Evolutionary conservation across 352 stramenopile species (phyloP).

Genomic region (Globisporangium yorkense): DNA sequence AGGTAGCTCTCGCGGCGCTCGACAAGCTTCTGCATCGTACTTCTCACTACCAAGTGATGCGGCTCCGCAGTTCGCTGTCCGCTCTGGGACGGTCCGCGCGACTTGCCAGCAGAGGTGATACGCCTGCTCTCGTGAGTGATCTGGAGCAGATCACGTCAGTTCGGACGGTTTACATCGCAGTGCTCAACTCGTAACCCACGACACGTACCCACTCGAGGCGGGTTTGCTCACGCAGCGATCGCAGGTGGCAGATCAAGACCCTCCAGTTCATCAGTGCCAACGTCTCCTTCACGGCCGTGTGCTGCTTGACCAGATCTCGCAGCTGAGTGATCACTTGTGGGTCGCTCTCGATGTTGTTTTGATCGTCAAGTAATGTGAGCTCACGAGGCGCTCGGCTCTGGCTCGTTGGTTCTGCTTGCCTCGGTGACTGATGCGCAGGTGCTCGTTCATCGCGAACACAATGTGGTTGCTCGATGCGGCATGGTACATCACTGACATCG

Average conservation of each 20-base stretch:
- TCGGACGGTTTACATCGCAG: neutral
- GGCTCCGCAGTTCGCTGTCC: neutral
- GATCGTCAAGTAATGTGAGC: neutral
- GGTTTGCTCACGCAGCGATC: conserved; percentile 16
- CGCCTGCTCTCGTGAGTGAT: conserved; percentile 15
- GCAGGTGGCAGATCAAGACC: conserved; percentile 35
- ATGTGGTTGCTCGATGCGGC: neutral
- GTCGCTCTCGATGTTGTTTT: conserved; percentile 23
- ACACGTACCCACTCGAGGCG: conserved; percentile 38
- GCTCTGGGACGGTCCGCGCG: neutral
- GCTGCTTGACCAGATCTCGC: conserved; percentile 34
- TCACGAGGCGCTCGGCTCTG: neutral
- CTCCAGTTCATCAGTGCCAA: conserved; percentile 34
- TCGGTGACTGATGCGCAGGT: neutral
- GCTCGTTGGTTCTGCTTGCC: neutral
- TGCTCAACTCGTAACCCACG: neutral
- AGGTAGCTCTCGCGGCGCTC: conserved; percentile 29
- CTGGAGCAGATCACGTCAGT: neutral
- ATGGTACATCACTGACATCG: neutral
- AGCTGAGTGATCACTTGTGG: conserved; percentile 46
- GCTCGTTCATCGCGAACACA: neutral
- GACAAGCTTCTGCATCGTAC: conserved; percentile 37
- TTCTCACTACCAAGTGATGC: conserved; percentile 14
- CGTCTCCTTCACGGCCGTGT: conserved; percentile 15
- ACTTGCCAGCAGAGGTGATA: neutral